phyloP scores from a whole-genome alignment of 805 yeast species.

The Kuraishia capsulata region DNA sequence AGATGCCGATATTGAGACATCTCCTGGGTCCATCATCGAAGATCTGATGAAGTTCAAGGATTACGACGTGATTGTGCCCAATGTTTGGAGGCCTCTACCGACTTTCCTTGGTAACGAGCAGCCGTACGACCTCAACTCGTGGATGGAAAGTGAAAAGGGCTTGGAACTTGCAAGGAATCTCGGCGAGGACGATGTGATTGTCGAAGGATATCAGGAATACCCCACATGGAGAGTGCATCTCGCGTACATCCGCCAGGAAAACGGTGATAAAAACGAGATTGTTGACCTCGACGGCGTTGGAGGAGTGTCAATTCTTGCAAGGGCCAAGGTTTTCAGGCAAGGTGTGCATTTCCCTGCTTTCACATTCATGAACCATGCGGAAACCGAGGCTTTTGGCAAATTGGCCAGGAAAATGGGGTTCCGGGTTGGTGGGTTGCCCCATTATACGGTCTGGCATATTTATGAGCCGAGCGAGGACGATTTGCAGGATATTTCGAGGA shows the following conservation, averaged over 20 bases:
- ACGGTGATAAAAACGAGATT: constrained; percentile 55
- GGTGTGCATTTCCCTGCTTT: constrained; percentile 85
- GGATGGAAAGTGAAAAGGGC: constrained; percentile 86
- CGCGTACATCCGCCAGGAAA: constrained; percentile 56
- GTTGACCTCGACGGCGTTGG: constrained; percentile 79
- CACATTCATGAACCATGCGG: constrained; percentile 78
- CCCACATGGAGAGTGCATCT: constrained; percentile 82
- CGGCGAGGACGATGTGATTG: constrained; percentile 78
- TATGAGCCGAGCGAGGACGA: constrained; percentile 87
- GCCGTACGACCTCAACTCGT: constrained; percentile 92
- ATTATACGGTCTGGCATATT: constrained; percentile 85
- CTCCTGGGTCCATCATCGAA: constrained; percentile 69
- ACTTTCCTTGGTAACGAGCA: constrained; percentile 85
- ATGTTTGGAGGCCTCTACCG: constrained; percentile 97
- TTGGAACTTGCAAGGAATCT: constrained; percentile 52
- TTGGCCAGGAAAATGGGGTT: constrained; percentile 74
- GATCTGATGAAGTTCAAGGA: constrained; percentile 52
- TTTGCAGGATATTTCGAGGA: constrained; percentile 54
- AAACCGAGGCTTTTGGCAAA: constrained; percentile 82
- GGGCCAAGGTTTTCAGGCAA: constrained; percentile 63
- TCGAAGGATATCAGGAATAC: constrained; percentile 81
- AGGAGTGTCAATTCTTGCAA: constrained; percentile 74
- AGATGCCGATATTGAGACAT: constrained; percentile 78
- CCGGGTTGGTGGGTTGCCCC: constrained; percentile 81
- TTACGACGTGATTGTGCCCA: constrained; percentile 71